Evolutionary conservation across 2,329 filamentous ascomycete genomes (phyloP), one percentile per base, ranked within the genome.

Genomic region (Amauroascus niger): DNA sequence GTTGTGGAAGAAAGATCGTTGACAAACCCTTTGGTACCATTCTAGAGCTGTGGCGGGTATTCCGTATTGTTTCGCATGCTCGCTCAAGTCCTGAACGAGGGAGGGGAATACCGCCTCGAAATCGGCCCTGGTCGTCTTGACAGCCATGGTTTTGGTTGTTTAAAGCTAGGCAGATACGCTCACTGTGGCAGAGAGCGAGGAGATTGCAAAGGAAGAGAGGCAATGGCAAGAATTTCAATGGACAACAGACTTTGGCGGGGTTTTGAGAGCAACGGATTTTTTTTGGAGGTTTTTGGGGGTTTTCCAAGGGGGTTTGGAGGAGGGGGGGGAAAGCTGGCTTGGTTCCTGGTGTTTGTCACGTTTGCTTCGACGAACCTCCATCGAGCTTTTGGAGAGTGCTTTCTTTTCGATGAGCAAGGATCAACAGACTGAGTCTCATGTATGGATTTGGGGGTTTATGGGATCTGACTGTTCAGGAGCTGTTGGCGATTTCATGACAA

Each of bases 31-130:
- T 71, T 88, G 83, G 72, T 88, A 90, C 91, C 91, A 97, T 64
- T 87, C 79, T 56, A 91, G 73, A 58, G 89, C 86, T 70, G 86
- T 79, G 62, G 85, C 72, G 52, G 93, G 90, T 28, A 96, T 77
- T 57, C 90, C 89, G 77, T 94, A 95, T 64, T 81, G 77, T 68
- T 82, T 80, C 62, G 85, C 86, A 74, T 93, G 83, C 59, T 82
- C 82, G 62, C 90, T 78, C 55, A 98, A 76, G 65, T 89, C 88
- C 68, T 87, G 79, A 65, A 90, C 82, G 60, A 98, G 81, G 71
- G 84, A 84, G 53, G 88, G 88, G 75, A 90, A 97, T 68, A 96
- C 80, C 44, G 82, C 77, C 79, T 97, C 89, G 70, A 98, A 98
- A 65, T 95, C 84, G 65, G 65, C 65, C 48, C 71, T 71, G 45